Evolutionary conservation across 2,329 filamentous ascomycete genomes (phyloP).

Genomic region (Emergomyces africanus): DNA sequence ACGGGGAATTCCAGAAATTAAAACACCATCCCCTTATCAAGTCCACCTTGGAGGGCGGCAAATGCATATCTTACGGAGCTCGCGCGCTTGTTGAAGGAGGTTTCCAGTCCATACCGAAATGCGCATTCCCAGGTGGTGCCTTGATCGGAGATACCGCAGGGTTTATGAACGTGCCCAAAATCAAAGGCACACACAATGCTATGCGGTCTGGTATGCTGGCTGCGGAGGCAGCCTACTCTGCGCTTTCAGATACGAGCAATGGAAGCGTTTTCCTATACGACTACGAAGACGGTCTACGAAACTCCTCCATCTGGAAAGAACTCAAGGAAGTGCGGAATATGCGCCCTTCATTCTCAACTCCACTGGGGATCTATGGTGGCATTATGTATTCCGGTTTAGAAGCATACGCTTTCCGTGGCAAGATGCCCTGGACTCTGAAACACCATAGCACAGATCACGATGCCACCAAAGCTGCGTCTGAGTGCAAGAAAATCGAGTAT

Average conservation of each 20-base stretch:
- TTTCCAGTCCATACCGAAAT: constrained; percentile 95
- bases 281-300: constrained; percentile 80
- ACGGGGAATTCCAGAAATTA: constrained; percentile 94
- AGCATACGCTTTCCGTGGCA: constrained; percentile 74
- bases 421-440: constrained; percentile 80
- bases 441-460: constrained; percentile 68
- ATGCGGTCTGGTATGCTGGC: constrained; percentile 98
- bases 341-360: constrained; percentile 82
- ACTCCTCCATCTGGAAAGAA: constrained; percentile 85
- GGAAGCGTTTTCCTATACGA: constrained; percentile 83
- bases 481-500: constrained; percentile 84
- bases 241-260: constrained; percentile 45
- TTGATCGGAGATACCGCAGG: constrained; percentile 93
- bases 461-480: constrained; percentile 65
- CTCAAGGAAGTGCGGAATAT: constrained; percentile 94
- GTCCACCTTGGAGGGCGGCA: constrained; percentile 80
- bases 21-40: constrained; percentile 93
- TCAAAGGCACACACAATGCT: constrained; percentile 95
- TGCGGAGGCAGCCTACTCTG: constrained; percentile 76
- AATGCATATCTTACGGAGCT: constrained; percentile 93
- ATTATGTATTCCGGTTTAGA: constrained; percentile 88
- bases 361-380: constrained; percentile 79
- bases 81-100: constrained; percentile 87
- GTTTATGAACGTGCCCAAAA: constrained; percentile 94
- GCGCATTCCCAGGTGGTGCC: constrained; percentile 89